A percentile compares a stretch with the other conserved stretches of the same genome.
Evolutionary conservation across 129 eudicot genomes (phyloP).

Genomic region (Lactuca sativa): DNA sequence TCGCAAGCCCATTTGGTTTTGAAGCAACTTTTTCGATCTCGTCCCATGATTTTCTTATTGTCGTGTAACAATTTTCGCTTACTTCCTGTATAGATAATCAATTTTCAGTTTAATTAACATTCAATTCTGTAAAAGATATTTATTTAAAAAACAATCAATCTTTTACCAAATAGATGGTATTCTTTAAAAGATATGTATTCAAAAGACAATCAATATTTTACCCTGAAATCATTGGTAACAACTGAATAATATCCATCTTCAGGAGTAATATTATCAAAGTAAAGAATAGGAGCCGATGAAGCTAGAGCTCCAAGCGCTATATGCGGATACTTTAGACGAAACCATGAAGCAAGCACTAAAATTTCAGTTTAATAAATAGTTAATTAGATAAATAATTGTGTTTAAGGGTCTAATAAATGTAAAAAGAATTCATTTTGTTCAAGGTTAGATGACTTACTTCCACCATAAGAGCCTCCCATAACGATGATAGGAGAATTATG

Average conservation of each 20-base stretch:
- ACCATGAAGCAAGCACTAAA: conserved; percentile 87
- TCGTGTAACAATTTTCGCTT: conserved; percentile 57
- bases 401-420: neutral
- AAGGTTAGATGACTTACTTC: conserved; percentile 51
- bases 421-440: neutral
- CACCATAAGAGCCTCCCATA: conserved; percentile 89
- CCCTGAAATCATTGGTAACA: conserved; percentile 61
- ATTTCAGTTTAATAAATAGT: neutral
- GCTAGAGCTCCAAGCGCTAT: conserved; percentile 80
- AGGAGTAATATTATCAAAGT: conserved; percentile 57
- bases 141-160: neutral
- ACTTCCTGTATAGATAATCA: conserved; percentile 40
- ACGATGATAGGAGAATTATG: conserved; percentile 63
- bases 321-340: conserved; percentile 84
- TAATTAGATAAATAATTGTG: neutral
- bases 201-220: conserved; percentile 8
- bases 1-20: conserved; percentile 51
- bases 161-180: conserved; percentile 19
- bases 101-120: neutral
- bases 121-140: neutral
- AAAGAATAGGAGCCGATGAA: conserved; percentile 79
- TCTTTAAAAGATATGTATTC: too few relatives aligned
- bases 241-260: conserved; percentile 55
- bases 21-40: conserved; percentile 61
- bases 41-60: conserved; percentile 62